Evolutionary conservation across 2,329 filamentous ascomycete genomes (phyloP), one percentile per base, ranked within the genome.

Genomic region (Pseudogymnoascus sp.): DNA sequence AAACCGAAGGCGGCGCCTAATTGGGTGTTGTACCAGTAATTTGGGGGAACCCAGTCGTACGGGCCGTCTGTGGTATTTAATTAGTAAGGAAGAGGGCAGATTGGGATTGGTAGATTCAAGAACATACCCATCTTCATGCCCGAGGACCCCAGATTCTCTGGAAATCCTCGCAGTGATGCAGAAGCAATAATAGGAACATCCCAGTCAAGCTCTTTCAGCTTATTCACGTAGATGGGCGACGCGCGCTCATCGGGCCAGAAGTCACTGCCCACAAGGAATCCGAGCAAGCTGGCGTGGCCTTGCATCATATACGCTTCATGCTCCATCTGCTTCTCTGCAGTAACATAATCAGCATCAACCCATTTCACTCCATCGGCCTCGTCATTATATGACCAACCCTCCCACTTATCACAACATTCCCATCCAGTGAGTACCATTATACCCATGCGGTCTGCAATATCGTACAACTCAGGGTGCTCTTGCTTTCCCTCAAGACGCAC

Each of bases 351-450:
- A 1, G 70, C 65, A 0, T 80, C 75, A 0, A 69, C 71, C 82
- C 83, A 87, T 60, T 71, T 71, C 3, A 71, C 66, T 0, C 75
- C 77, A 8, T 67, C 62, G 1, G 71, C 74, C n/a, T 87, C 79
- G 11, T 79, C 69, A 65, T 86, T 86, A 69, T 86, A 85, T 57
- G 67, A 69, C 83, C 83, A 87, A 0, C 78, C 80, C 67, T 87
- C 84, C 84, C 84, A 87, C 68, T 87, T 87, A 65, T 86, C 81
- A 68, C 84, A 87, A 69, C 84, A 87, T 63, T 86, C 83, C 83
- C 83, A 87, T 0, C 84, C 84, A 0, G 82, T 74, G 37, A 87
- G 73, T 0, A 87, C 70, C 82, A 87, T 85, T 35, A 87, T 66
- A 0, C 84, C 84, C 66, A 85, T 72, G 2, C 76, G 73, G 65